Percentiles rank a stretch among this genome's conserved stretches.
Conservation (phyloP, 306 rosid genomes). For the Rubus parviflorus region DNA sequence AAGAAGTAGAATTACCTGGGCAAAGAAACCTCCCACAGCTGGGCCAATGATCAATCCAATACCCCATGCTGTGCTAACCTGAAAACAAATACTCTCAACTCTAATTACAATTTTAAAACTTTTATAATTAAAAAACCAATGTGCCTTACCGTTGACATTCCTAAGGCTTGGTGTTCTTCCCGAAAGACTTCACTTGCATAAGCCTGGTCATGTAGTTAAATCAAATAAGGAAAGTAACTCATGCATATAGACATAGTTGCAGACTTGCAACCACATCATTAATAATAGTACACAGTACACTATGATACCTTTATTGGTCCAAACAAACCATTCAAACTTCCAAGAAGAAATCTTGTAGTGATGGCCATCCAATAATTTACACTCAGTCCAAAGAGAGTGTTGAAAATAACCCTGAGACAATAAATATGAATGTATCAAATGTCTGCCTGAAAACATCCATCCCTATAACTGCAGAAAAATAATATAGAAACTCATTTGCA, state of each 20-base stretch:
- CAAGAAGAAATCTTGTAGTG: conserved; percentile 74
- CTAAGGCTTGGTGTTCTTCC: conserved; percentile 81
- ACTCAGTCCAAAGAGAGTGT: conserved; percentile 91
- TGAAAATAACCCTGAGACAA: conserved; percentile 62
- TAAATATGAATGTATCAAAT: neutral
- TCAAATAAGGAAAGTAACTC: neutral
- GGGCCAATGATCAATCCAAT: conserved; percentile 82
- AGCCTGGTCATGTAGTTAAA: conserved; percentile 55
- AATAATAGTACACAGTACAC: neutral
- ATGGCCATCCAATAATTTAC: conserved; percentile 86
- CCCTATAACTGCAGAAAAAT: neutral
- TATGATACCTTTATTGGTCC: conserved; percentile 81
- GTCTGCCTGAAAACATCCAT: conserved; percentile 12
- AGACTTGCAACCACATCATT: neutral
- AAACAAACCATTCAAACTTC: conserved; percentile 73
- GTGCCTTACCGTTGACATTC: conserved; percentile 70
- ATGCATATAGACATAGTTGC: neutral
- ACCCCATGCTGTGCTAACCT: conserved; percentile 85
- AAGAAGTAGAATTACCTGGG: conserved; percentile 60
- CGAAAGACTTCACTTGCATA: conserved; percentile 66
- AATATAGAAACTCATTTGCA: neutral
- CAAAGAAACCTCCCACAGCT: conserved; percentile 82
- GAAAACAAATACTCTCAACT: conserved; percentile 26
- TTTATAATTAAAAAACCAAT: neutral
- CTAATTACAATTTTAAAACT: neutral